Conservation (phyloP, 768 basidiomycete genomes). For the Pholiota conissans region DNA sequence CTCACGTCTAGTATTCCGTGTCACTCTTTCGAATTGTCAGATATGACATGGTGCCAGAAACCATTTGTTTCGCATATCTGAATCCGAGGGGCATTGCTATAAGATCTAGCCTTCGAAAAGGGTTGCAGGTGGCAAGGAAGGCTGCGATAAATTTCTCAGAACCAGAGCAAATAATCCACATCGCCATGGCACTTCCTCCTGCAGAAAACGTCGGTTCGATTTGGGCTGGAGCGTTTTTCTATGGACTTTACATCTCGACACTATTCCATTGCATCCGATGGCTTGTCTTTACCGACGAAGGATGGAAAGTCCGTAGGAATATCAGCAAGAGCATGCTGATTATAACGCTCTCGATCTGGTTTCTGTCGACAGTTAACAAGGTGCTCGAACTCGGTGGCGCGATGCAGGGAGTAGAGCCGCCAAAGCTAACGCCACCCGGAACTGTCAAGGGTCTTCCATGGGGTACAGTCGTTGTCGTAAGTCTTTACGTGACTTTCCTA, state of each 20-base stretch:
- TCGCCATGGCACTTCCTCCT: neutral
- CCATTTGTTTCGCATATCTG: neutral
- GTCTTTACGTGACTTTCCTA: neutral
- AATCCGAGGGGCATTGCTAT: neutral
- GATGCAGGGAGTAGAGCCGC: neutral
- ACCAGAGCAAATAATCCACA: neutral
- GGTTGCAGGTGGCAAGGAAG: neutral
- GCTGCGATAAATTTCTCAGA: neutral
- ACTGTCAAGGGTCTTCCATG: neutral
- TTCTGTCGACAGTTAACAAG: constrained; percentile 1
- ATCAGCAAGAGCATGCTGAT: constrained; percentile 7
- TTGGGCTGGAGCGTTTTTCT: constrained; percentile 1
- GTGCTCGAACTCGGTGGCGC: neutral
- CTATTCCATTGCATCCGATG: constrained; percentile 10
- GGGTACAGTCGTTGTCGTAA: constrained; percentile 6
- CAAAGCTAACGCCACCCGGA: neutral
- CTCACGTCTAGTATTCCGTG: neutral
- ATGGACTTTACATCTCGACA: constrained; percentile 9
- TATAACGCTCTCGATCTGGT: constrained; percentile 1
- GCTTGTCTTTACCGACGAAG: constrained; percentile 12
- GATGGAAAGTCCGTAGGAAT: constrained; percentile 5
- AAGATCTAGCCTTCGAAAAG: neutral
- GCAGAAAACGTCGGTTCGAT: neutral
- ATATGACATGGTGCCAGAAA: neutral
- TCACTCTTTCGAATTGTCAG: neutral